Evolutionary conservation across 2,329 filamentous ascomycete genomes (phyloP), one percentile per base, ranked within the genome.

Genomic region (Epichloe amarillans): DNA sequence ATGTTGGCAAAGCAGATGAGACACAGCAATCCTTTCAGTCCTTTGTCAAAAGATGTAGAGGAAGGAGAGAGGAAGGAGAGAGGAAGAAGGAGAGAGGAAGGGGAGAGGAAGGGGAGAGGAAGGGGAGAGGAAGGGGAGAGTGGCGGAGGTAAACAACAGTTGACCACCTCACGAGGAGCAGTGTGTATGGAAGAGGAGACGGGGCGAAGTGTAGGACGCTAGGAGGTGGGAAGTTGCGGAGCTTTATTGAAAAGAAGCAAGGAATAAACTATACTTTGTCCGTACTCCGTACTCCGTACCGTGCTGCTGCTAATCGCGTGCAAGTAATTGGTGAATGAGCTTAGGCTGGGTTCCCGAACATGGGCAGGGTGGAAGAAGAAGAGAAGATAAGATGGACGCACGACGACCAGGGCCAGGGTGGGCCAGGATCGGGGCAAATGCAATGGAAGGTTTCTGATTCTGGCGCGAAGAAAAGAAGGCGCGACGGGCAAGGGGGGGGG

Each of bases 181-280:
- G 11, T 2, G 33, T 21, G 26, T 23, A 44, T 37, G 40, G 15
- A 8, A 33, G 39, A n/a, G 41, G 43, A 11, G 17, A 5, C 17
- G 6, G 17, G 12, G 26, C 19, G 30, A 7, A 7, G 23, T 2
- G 6, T 6, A 2, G 23, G 23, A 7, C 6, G 23, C 23, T 7
- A 38, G 40, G 21, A 33, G 30, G 42, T 33, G 42, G 42, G 42
- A 7, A 44, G 41, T 5, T 1, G 37, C 17, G 15, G 33, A 38
- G 47, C 19, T 50, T 50, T 38, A 50, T 45, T 40, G 36, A 41
- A 50, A 46, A 36, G 36, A 14, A 21, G 4, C 36, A 15, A 48
- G 26, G 8, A 7, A 41, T 12, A 41, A 19, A 44, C 7, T 21
- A 44, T n/a, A 10, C 19, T 21, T 43, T 17, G 26, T 46, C 23